Percentiles rank a stretch among this genome's conserved stretches.
Evolutionary conservation across 495 filamentous ascomycete species (phyloP).

Genomic region (Collariella sp.): DNA sequence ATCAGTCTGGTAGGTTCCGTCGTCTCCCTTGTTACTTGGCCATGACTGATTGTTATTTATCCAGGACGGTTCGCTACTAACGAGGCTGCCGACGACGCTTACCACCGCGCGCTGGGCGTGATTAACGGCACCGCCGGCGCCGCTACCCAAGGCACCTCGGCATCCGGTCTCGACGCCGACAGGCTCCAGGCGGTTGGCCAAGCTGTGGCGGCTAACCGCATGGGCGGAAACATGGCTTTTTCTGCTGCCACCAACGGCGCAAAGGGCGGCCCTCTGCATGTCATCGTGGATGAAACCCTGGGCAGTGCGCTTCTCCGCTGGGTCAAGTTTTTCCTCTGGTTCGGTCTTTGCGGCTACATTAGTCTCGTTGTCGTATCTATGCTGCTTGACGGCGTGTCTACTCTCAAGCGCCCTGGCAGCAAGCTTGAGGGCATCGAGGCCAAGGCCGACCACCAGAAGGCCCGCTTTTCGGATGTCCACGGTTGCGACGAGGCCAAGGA

Average conservation of each 20-base stretch:
- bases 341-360: slow-evolving; percentile 66
- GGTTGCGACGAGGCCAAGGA: slow-evolving; percentile 98
- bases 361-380: slow-evolving; percentile 66
- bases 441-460: slow-evolving; percentile 80
- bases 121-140: slow-evolving; percentile 41
- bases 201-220: slow-evolving; percentile 68
- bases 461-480: slow-evolving; percentile 88
- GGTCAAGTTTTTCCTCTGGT: slow-evolving; percentile 76
- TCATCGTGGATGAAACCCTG: slow-evolving; percentile 89
- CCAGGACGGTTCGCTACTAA: slow-evolving; percentile 65
- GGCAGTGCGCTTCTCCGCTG: slow-evolving; percentile 75
- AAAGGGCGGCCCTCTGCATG: slow-evolving; percentile 76
- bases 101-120: slow-evolving; percentile 62
- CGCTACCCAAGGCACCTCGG: slow-evolving; percentile 26
- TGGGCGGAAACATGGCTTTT: slow-evolving; percentile 56
- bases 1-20: slow-evolving; percentile 53
- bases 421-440: slow-evolving; percentile 64
- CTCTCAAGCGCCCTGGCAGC: slow-evolving; percentile 68
- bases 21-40: background rate
- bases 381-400: slow-evolving; percentile 65
- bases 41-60: background rate
- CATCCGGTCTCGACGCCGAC: slow-evolving; percentile 23
- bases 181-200: slow-evolving; percentile 71
- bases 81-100: slow-evolving; percentile 59
- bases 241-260: slow-evolving; percentile 43